Evolutionary conservation across 1,139 yeast species (phyloP), one percentile per base, ranked within the genome.

Genomic region (Debaryomyces robertsiae): DNA sequence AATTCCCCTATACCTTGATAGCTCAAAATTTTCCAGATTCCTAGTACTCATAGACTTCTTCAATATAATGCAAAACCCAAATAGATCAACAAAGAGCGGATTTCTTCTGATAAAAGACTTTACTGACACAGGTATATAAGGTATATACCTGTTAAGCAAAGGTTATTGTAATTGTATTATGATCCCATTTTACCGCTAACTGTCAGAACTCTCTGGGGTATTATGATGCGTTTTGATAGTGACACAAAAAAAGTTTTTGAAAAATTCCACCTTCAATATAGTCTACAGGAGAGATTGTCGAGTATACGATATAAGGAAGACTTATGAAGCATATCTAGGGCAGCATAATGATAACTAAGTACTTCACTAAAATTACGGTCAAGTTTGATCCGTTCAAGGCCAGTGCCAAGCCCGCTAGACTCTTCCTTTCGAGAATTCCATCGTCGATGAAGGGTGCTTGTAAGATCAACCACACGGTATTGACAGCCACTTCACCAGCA

Each of bases 391-490:
- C 97, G 1, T 77, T 87, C 47, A 77, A 82, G 0, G 63, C 73
- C 29, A 87, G 85, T 58, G 95, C 93, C 30, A 85, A 83, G 61
- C 73, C 88, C 6, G 91, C 95, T 2, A 79, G 98, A 53, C 69
- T 87, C 14, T 84, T 91, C 55, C 76, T 91, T 39, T 77, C 95
- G 13, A 77, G 89, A 42, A 77, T 91, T 43, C 97, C 98, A 15
- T 87, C 85, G 6, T 67, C 79, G 10, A 67, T 82, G 54, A 81
- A 78, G 52, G 66, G 72, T 30, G 57, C 69, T 11, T 79, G 84
- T 41, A 58, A 69, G 14, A 70, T 73, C 9, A 79, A 80, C 44
- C 73, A 73, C 48, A 81, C 82, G 51, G 73, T 84, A 15, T 67
- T 84, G 39, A 65, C 75, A 3, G 58, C 61, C 13, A 43, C 45